phyloP scores from a whole-genome alignment of 768 basidiomycete genomes.

The Tubosaeta sp. region DNA sequence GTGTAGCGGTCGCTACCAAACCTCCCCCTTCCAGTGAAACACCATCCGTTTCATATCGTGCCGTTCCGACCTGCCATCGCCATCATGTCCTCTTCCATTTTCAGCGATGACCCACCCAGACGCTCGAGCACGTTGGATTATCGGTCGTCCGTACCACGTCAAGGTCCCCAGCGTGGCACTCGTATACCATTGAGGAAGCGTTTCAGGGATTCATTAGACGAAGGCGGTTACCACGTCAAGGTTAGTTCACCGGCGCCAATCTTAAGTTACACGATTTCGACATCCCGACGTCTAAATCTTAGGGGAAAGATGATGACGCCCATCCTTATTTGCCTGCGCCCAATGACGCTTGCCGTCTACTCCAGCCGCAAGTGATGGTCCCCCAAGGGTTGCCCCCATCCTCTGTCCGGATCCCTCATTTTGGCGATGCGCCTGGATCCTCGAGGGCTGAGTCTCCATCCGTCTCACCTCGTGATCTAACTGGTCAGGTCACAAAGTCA shows the following conservation, averaged over 20 bases:
- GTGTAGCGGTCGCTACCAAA: constrained; percentile 13
- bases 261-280: constrained; percentile 24
- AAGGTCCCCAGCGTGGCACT: constrained; percentile 13
- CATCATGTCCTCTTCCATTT: constrained; percentile 32
- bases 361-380: constrained; percentile 21
- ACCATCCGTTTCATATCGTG: constrained; percentile 23
- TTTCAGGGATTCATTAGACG: constrained; percentile 29
- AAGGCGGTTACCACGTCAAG: constrained; percentile 26
- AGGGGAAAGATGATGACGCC: constrained; percentile 25
- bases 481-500: not conserved
- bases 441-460: constrained; percentile 12
- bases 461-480: not conserved
- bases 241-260: constrained; percentile 28
- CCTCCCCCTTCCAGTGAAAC: not conserved
- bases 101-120: constrained; percentile 22
- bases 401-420: constrained; percentile 14
- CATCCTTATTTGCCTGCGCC: constrained; percentile 15
- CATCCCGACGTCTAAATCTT: constrained; percentile 20
- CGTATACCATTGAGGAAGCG: constrained; percentile 30
- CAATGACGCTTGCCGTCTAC: too few species aligned
- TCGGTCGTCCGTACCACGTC: constrained; percentile 12
- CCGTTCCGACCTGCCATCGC: constrained; percentile 14
- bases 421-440: constrained; percentile 5
- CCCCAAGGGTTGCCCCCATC: constrained; percentile 18
- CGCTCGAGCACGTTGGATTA: constrained; percentile 16